Evolutionary conservation across 75 land plant genomes (phyloP).

Genomic region (Selaginella tamariscina): DNA sequence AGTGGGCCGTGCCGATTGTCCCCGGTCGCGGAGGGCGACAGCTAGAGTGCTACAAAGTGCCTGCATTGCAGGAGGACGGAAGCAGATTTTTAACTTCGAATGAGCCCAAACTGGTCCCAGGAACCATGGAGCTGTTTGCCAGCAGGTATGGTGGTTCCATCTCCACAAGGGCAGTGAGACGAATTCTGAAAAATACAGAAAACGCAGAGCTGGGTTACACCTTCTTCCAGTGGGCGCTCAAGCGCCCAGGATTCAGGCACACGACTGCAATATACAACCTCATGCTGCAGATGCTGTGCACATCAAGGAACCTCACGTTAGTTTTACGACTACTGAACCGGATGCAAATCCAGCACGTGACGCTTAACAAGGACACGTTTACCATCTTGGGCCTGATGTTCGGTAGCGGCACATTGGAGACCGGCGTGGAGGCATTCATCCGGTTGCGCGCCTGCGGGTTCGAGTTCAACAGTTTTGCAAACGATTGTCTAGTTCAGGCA

Average conservation of each 20-base stretch:
- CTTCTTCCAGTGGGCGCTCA: not conserved
- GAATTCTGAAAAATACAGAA: not conserved
- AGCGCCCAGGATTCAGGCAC: not conserved
- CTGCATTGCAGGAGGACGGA: not conserved
- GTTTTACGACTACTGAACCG: not conserved
- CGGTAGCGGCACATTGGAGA: not conserved
- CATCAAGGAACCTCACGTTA: not conserved
- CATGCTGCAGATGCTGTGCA: not conserved
- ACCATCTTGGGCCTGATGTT: not conserved
- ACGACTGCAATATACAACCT: not conserved
- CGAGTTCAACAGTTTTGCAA: slow-evolving; percentile 42
- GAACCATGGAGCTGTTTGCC: not conserved
- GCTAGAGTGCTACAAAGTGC: not conserved
- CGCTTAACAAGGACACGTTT: not conserved
- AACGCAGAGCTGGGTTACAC: not conserved
- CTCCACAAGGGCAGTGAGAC: not conserved
- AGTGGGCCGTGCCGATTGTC: not conserved
- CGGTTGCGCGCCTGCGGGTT: slow-evolving; percentile 16
- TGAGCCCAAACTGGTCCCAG: not conserved
- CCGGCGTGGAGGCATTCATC: not conserved
- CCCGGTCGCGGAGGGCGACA: not conserved
- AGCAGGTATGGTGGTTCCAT: not conserved
- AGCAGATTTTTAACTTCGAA: not conserved
- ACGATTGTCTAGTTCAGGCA: slow-evolving; percentile 47
- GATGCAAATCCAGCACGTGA: not conserved